Base-by-base conservation (phyloP, 2,329 filamentous ascomycete genomes). In the Arthrobotrys megalospora region DNA sequence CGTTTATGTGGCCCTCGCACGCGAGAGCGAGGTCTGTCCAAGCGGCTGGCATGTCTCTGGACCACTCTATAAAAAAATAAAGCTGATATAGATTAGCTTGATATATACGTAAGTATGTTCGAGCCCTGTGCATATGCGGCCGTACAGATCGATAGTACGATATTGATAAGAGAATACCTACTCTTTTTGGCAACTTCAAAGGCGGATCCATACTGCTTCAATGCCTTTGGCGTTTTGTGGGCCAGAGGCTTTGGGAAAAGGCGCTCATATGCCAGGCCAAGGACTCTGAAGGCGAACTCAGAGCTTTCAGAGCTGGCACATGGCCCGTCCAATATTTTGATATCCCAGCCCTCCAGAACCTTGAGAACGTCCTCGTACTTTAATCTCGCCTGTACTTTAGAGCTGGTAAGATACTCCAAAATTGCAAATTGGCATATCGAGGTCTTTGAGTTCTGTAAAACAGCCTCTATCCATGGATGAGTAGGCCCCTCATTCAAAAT, bases 31-130 rank as follows among this genome's bases (percentile, higher is more conserved):
- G n/a, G 32, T 41, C 34, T 16, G 24, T 41, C 34, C 53, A 14
- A 7, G 16, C 32, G 24, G 2, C 53, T 41, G 34, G 53, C 28
- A 36, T 36, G 6, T 12, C 28, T 36, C 16, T 55, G 11, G 50
- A 36, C 50, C n/a, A 36, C 16, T 10, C 50, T 55, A 55, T 36
- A 36, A 55, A 55, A 55, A 52, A 12, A 36, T 55, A 55, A 55
- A 55, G 28, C 14, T 16, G 50, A 36, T 36, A 55, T 36, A 55
- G 24, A 55, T 55, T 36, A 55, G 50, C 50, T 34, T 55, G 12
- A 36, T 55, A 34, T 34, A 10, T 36, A 55, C 24, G 50, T 55
- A 36, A 55, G 28, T 55, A 55, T 34, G 50, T 55, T 55, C 19
- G 7, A 36, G 28, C 12, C 50, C 50, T 36, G 28, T 55, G 28